These are phyloP conservation scores for Holtermanniella nyarrowii DNA, from an alignment of 768 basidiomycete genomes.

Conservation along the genomic window DNA sequence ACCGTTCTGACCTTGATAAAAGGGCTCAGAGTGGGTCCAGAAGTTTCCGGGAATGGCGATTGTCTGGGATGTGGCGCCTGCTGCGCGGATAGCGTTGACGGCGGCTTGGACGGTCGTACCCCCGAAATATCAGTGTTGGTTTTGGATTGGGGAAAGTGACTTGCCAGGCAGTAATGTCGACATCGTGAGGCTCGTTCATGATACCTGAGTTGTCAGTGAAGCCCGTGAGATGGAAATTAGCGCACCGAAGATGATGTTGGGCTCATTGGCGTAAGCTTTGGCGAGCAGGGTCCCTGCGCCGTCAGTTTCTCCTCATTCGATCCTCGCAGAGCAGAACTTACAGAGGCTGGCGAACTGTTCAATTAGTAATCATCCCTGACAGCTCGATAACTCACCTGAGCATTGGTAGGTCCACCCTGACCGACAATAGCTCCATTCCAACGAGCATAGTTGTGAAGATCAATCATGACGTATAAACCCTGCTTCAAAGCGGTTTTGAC, in stretches of 20 bases:
- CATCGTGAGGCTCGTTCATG: conserved; percentile 59
- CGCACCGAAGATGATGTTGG: conserved; percentile 44
- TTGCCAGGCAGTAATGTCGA: conserved; percentile 37
- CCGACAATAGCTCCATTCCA: conserved; percentile 55
- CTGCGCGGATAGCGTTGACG: conserved; percentile 53
- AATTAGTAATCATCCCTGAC: no score
- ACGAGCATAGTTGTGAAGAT: conserved; percentile 54
- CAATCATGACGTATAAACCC: conserved; percentile 50
- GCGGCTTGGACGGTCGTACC: conserved; percentile 51
- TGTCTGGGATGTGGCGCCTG: conserved; percentile 51
- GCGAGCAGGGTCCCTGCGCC: conserved; percentile 51
- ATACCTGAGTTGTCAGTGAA: conserved; percentile 23
- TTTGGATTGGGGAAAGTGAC: conserved; percentile 1
- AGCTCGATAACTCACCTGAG: conserved; percentile 19
- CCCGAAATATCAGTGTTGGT: conserved; percentile 48
- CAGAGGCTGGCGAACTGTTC: no score
- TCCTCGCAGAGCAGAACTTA: no score
- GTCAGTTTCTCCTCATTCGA: no score
- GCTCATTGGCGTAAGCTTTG: conserved; percentile 44
- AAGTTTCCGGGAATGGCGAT: conserved; percentile 55
- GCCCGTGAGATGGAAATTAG: not conserved
- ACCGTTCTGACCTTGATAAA: conserved; percentile 49
- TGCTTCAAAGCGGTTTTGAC: conserved; percentile 48
- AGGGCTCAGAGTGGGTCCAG: conserved; percentile 47
- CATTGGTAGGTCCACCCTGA: conserved; percentile 54